Base-by-base conservation (phyloP, 352 stramenopile species). In the Peronospora farinosa region DNA sequence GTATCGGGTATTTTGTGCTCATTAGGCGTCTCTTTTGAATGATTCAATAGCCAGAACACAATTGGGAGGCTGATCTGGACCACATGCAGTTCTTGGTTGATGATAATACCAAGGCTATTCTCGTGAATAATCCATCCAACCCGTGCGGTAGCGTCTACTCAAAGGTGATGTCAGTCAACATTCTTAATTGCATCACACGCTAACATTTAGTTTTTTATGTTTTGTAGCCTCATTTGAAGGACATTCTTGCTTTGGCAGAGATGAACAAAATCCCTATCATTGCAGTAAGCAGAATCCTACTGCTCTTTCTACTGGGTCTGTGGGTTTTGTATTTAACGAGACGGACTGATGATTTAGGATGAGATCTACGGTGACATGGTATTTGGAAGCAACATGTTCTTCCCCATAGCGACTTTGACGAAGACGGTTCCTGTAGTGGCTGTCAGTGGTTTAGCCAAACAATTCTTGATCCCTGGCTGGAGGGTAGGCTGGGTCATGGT, bases 111-210 rank as follows among this genome's bases (percentile, higher is more conserved):
- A 87, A 82, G 49, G 73, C 86, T 9, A 97, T 98, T 40, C 49
- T 98, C 7, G 63, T 98, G 16, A 98, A 97, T 66, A 98, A 98
- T 72, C 95, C 56, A 66, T 89, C 65, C 13, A 98, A 98, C 70
- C 89, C 95, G 6, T 98, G 93, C 35, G 95, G 95, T 16, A 95
- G 83, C 32, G 92, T 98, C 21, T 98, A 95, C 61, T 94, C 84
- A 6, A 85, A 96, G 70, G 64, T 79, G 13, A 50, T 25, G 1
- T 11, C 38, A 48, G 30, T 16, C 5, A 32, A 12, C 25, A 16
- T 44, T 48, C 3, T 17, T 15, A 30, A 33, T 32, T 51, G 12
- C 31, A 2, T 28, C 0, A 12, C 35, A 25, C 5, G 9, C 37
- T 25, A 42, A 42, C 0, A 2, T n/a, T 9, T 16, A 35, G 12